Percentiles rank a stretch among this genome's conserved stretches.
Conservation (phyloP, 345 rosid genomes). For the Rubroshorea leprosula region DNA sequence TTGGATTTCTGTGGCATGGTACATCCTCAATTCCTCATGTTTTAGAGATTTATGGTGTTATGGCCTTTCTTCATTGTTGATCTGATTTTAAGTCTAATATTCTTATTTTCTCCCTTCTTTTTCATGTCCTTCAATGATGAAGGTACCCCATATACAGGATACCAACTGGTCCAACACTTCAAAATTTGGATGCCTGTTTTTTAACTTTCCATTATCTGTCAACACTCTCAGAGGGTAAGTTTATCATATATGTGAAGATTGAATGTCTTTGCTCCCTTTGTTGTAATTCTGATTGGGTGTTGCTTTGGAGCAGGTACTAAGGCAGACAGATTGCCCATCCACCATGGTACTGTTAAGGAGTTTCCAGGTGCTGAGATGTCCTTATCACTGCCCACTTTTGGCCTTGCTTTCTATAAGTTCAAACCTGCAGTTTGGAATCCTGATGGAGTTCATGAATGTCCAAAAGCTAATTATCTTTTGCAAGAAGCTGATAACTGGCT, state of each 20-base stretch:
- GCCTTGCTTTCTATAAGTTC: conserved; percentile 79
- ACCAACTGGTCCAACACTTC: conserved; percentile 78
- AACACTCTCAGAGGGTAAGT: conserved; percentile 34
- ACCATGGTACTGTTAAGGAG: conserved; percentile 27
- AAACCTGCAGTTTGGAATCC: conserved; percentile 70
- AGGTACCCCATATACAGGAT: conserved; percentile 89
- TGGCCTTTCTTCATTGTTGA: background rate
- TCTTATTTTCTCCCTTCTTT: too few species aligned
- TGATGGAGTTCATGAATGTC: conserved; percentile 42
- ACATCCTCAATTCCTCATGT: background rate
- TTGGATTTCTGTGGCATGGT: conserved; percentile 98
- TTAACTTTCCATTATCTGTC: conserved; percentile 70
- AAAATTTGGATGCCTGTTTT: conserved; percentile 91
- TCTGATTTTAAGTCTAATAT: background rate
- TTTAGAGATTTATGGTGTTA: background rate
- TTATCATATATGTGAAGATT: background rate
- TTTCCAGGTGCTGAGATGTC: conserved; percentile 23
- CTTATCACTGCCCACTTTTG: conserved; percentile 55
- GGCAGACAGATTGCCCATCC: conserved; percentile 19
- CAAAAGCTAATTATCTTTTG: conserved; percentile 47
- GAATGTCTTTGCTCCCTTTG: background rate
- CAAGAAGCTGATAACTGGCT: conserved; percentile 76
- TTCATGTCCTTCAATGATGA: conserved; percentile 9
- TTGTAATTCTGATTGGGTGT: background rate
- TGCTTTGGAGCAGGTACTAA: conserved; percentile 32